Conservation (phyloP, 192 early-diverging fungal species). For the Podila epigama region DNA sequence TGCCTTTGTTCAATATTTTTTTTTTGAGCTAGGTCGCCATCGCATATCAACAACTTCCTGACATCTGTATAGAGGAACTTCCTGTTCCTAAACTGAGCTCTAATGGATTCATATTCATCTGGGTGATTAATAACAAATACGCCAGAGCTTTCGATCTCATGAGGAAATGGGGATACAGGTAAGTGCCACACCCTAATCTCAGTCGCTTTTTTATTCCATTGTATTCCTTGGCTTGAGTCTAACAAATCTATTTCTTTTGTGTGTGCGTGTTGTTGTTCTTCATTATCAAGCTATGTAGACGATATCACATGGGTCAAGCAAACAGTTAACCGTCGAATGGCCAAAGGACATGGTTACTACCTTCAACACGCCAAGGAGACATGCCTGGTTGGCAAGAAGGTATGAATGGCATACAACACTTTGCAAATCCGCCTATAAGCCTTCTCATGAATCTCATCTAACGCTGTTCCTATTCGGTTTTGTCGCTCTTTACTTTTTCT, state of each 20-base stretch:
- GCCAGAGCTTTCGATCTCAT: slow-evolving; percentile 93
- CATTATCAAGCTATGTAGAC: slow-evolving; percentile 74
- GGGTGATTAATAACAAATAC: slow-evolving; percentile 99
- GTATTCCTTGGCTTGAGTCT: not conserved
- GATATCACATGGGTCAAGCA: slow-evolving; percentile 98
- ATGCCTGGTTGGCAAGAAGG: slow-evolving; percentile 93
- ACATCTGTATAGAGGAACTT: slow-evolving; percentile 90
- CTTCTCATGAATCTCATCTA: not conserved
- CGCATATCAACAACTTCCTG: slow-evolving; percentile 94
- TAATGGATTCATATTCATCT: slow-evolving; percentile 95
- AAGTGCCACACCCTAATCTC: not conserved
- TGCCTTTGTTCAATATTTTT: not conserved
- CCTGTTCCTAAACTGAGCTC: slow-evolving; percentile 87
- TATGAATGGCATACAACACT: slow-evolving; percentile 20
- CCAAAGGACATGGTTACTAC: slow-evolving; percentile 97
- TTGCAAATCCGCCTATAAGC: not conserved
- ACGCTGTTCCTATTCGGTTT: not conserved
- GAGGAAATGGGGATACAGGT: slow-evolving; percentile 95
- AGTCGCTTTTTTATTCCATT: not conserved
- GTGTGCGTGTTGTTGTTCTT: not conserved
- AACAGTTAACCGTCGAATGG: slow-evolving; percentile 95
- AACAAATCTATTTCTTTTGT: not conserved
- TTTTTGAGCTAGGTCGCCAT: slow-evolving; percentile 72
- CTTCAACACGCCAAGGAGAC: slow-evolving; percentile 98
- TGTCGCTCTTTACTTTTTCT: not conserved